These are phyloP conservation scores for Sporothrix brunneoviolacea DNA, from an alignment of 2,329 filamentous ascomycete species.

Conservation along the genomic window DNA sequence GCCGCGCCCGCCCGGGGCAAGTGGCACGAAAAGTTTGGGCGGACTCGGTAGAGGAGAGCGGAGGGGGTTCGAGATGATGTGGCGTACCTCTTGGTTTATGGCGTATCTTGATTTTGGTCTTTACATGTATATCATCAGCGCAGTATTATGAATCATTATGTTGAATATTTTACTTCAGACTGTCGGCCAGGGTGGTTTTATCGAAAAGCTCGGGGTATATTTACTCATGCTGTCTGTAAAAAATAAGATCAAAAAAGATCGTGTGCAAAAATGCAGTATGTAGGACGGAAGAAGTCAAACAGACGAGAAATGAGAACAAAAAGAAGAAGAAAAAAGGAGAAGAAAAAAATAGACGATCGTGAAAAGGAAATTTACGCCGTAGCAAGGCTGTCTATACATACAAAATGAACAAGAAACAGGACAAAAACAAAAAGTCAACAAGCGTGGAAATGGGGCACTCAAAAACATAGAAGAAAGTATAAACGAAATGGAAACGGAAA, in stretches of 20 bases:
- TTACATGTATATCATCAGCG: no score
- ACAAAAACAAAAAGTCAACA: background rate
- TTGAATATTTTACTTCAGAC: no score
- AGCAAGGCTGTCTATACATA: background rate
- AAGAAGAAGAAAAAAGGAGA: background rate
- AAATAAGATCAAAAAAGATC: background rate
- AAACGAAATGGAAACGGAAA: no score
- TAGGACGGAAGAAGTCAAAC: background rate
- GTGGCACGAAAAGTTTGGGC: constrained; percentile 55
- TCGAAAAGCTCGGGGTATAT: background rate
- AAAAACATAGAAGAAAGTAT: background rate
- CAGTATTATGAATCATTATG: no score
- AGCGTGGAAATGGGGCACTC: background rate
- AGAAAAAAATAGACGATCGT: background rate
- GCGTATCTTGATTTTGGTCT: background rate
- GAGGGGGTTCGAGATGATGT: background rate
- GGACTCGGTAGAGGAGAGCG: constrained; percentile 30
- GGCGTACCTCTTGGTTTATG: background rate
- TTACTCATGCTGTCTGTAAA: background rate
- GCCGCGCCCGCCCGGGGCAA: constrained; percentile 38
- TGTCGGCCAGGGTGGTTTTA: background rate
- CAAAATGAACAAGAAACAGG: background rate
- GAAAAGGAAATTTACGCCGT: background rate
- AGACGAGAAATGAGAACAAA: background rate
- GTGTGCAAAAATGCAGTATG: no score